These are phyloP conservation scores for Schizopora paradoxa DNA, from an alignment of 1,284 basidiomycete species.

Conservation along the genomic window DNA sequence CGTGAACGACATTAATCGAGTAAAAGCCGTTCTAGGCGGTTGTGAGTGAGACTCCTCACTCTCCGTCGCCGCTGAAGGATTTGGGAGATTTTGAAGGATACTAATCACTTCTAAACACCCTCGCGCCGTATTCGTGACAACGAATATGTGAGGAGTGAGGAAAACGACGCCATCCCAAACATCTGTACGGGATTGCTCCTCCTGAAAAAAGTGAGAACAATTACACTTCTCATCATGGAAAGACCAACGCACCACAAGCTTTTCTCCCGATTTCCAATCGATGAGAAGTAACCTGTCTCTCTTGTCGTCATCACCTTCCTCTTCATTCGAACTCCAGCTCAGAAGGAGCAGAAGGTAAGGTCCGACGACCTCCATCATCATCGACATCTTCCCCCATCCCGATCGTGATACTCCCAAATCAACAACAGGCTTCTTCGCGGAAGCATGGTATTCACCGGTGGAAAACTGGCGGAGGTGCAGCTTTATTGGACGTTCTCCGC, in stretches of 20 bases:
- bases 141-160: conserved; percentile 33
- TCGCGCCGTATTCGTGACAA: conserved; percentile 35
- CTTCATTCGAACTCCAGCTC: conserved; percentile 23
- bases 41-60: no score
- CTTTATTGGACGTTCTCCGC: no score
- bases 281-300: conserved; percentile 12
- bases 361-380: conserved; percentile 45
- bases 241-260: conserved; percentile 2
- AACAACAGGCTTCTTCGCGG: conserved; percentile 33
- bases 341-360: conserved; percentile 40
- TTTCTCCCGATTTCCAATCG: conserved; percentile 17
- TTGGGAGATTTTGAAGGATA: conserved; percentile 28
- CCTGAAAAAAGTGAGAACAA: conserved; percentile 15
- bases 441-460: conserved; percentile 37
- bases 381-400: conserved; percentile 20
- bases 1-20: conserved; percentile 23
- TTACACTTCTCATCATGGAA: conserved; percentile 31
- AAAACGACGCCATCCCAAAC: conserved; percentile 39
- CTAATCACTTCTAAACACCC: conserved; percentile 36
- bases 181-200: conserved; percentile 24
- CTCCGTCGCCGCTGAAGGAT: no score
- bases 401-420: conserved; percentile 27
- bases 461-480: conserved; percentile 34
- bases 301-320: background rate
- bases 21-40: conserved; percentile 12